A percentile compares a stretch with the other conserved stretches of the same genome.
Conservation (phyloP, 139 green algal species). For the Micractinium sp. region DNA sequence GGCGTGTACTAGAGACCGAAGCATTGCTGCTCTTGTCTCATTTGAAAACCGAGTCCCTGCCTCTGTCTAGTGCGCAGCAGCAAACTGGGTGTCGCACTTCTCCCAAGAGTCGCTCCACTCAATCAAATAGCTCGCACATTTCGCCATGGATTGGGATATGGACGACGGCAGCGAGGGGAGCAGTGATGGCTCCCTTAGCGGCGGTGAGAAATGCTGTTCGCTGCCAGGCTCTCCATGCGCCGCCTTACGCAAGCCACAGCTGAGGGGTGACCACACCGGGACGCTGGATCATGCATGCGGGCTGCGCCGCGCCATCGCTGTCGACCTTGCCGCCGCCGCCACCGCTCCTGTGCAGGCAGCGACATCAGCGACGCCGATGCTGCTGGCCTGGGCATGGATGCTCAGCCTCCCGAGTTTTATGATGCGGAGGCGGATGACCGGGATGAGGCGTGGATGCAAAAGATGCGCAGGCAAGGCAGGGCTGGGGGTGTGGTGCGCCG, state of each 20-base stretch:
- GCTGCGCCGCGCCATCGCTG: not conserved
- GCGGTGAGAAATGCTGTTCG: not conserved
- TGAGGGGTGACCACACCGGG: not conserved
- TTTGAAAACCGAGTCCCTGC: no score
- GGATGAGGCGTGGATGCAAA: constrained; percentile 52
- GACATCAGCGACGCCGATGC: constrained; percentile 9
- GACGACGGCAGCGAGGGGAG: not conserved
- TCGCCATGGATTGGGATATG: not conserved
- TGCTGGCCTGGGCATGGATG: constrained; percentile 21
- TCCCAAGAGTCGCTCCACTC: not conserved
- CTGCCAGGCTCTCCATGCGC: not conserved
- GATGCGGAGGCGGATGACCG: constrained; percentile 59
- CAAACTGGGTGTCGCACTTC: not conserved
- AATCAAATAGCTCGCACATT: not conserved
- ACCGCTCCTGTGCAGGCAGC: not conserved
- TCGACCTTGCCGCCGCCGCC: not conserved
- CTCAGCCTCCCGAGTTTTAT: constrained; percentile 51
- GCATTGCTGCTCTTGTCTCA: no score
- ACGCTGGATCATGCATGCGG: not conserved
- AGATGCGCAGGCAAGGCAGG: constrained; percentile 42
- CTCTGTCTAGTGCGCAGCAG: not conserved
- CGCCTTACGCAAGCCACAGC: no score
- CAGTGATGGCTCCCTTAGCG: not conserved
- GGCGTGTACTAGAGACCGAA: no score
- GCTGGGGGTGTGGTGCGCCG: no score